phyloP scores from a whole-genome alignment of 2,329 filamentous ascomycete species.

The Biscogniauxia mediterranea region DNA sequence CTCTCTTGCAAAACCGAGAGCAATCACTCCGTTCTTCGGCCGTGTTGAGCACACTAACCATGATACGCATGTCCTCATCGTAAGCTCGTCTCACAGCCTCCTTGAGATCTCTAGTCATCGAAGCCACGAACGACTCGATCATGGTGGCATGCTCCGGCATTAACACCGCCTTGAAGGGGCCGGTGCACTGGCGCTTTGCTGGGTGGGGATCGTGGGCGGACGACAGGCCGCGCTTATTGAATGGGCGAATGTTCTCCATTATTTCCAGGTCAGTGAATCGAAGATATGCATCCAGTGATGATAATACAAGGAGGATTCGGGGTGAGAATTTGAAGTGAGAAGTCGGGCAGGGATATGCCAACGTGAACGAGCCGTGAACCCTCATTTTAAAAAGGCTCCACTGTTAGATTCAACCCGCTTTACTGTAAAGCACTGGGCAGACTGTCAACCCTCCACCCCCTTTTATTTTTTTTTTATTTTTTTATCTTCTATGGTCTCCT shows the following conservation, averaged over 20 bases:
- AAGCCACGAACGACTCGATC: not conserved
- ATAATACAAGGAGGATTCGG: not conserved
- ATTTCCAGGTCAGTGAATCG: not conserved
- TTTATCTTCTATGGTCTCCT: too few species aligned
- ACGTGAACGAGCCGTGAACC: not conserved
- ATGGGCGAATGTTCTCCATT: not conserved
- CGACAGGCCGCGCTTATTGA: not conserved
- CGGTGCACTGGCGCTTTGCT: not conserved
- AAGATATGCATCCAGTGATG: not conserved
- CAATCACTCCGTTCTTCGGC: not conserved
- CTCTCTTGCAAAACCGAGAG: not conserved
- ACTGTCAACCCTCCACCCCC: not conserved
- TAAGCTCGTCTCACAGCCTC: not conserved
- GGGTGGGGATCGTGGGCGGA: not conserved
- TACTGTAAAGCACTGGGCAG: not conserved
- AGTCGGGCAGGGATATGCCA: not conserved
- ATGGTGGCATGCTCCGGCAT: not conserved
- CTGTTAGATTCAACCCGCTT: not conserved
- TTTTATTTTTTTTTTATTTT: not conserved
- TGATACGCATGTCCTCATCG: not conserved
- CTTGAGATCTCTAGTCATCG: not conserved
- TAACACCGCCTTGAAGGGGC: not conserved
- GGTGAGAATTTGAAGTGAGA: not conserved
- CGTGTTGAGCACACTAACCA: not conserved
- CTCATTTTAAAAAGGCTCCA: not conserved